These are phyloP conservation scores for Trichoderma sp. DNA, from an alignment of 2,329 filamentous ascomycete species.

Conservation along the genomic window DNA sequence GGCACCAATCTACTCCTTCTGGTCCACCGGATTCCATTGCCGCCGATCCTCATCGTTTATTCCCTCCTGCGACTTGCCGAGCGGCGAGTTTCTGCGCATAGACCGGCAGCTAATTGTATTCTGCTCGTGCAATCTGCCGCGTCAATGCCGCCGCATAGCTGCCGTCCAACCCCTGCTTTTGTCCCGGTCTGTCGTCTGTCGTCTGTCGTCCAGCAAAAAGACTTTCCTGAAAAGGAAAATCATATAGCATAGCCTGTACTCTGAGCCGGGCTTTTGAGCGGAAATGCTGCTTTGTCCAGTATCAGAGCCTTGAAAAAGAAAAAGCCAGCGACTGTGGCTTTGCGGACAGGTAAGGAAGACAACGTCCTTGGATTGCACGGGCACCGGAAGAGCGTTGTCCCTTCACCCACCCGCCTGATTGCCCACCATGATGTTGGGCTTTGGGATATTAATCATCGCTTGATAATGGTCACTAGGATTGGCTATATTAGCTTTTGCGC, in stretches of 20 bases:
- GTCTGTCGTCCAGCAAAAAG: constrained; percentile 2
- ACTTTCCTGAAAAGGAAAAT: constrained; percentile 12
- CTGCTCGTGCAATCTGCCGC: constrained; percentile 26
- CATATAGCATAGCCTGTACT: neutral
- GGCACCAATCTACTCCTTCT: constrained; percentile 10
- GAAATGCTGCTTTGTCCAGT: constrained; percentile 10
- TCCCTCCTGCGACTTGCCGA: constrained; percentile 12
- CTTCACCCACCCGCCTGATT: constrained; percentile 20
- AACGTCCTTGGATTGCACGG: constrained; percentile 13
- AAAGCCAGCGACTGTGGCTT: constrained; percentile 1
- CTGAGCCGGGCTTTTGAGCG: neutral
- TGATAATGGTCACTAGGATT: constrained; percentile 60
- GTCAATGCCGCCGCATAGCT: constrained; percentile 17
- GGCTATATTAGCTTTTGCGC: constrained; percentile 1
- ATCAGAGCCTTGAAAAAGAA: neutral
- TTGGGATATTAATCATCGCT: constrained; percentile 55
- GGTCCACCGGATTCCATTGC: constrained; percentile 29
- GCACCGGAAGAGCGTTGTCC: neutral
- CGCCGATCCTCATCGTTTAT: constrained; percentile 28
- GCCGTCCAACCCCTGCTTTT: constrained; percentile 13
- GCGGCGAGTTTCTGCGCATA: constrained; percentile 22
- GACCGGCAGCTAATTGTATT: constrained; percentile 7
- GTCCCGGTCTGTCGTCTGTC: constrained; percentile 2
- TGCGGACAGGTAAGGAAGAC: neutral
- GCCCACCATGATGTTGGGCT: constrained; percentile 16